Percentiles rank a stretch among this genome's conserved stretches.
Evolutionary conservation across 768 basidiomycete genomes (phyloP).

Genomic region (Mrakia gelida): DNA sequence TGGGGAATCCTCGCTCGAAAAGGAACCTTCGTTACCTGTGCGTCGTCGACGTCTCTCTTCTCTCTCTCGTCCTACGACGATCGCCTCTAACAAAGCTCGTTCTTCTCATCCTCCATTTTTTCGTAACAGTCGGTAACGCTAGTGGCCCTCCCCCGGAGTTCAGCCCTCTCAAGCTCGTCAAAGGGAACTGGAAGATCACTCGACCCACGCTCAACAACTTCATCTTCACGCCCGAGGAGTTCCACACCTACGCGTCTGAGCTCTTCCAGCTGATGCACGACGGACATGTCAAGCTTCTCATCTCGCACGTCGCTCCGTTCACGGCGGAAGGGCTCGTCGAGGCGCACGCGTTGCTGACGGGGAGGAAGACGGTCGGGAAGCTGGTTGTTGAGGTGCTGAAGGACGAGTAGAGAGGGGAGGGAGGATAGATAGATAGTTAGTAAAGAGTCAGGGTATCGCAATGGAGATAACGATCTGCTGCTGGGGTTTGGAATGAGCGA

Average conservation of each 20-base stretch:
- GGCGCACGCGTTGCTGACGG: conserved; percentile 71
- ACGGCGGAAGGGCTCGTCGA: conserved; percentile 69
- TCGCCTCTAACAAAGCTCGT: conserved; percentile 54
- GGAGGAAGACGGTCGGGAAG: conserved; percentile 79
- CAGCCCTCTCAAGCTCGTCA: conserved; percentile 59
- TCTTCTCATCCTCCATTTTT: conserved; percentile 56
- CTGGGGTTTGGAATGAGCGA: no score
- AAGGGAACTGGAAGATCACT: conserved; percentile 35
- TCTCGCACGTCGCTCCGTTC: conserved; percentile 78
- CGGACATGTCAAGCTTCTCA: conserved; percentile 35
- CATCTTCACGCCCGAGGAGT: conserved; percentile 64
- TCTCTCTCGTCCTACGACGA: conserved; percentile 43
- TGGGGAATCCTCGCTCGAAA: conserved; percentile 28
- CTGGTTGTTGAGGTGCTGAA: conserved; percentile 67
- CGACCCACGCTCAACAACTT: conserved; percentile 56
- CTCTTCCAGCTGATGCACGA: conserved; percentile 53
- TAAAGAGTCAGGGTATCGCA: no score
- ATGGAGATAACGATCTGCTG: no score
- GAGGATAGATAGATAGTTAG: not conserved
- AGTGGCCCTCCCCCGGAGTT: conserved; percentile 60
- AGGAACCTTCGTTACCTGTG: conserved; percentile 29
- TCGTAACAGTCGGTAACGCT: conserved; percentile 68
- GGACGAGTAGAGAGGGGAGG: not conserved
- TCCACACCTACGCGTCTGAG: conserved; percentile 58
- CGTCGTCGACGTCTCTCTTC: not conserved